Conservation (phyloP, 225 moss, liverwort and hornwort species). For the Anthoceros angustus region DNA sequence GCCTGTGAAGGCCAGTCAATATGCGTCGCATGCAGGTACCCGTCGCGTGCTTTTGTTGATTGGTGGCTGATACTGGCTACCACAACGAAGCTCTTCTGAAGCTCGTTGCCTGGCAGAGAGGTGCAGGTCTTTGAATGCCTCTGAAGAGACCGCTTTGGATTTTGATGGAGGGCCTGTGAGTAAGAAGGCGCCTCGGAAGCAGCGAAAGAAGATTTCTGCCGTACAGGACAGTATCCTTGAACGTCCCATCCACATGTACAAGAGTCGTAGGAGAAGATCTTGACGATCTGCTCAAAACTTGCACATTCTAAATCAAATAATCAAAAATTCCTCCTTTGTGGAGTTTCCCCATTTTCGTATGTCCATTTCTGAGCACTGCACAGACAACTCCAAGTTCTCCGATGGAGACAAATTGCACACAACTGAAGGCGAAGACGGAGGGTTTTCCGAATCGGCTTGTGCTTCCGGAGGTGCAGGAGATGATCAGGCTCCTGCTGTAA, state of each 20-base stretch:
- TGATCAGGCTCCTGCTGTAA: slow-evolving; percentile 41
- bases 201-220: slow-evolving; percentile 63
- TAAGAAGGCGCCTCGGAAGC: slow-evolving; percentile 94
- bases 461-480: slow-evolving; percentile 56
- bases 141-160: slow-evolving; percentile 64
- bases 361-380: slow-evolving; percentile 12
- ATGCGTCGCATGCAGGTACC: slow-evolving; percentile 75
- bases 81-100: not conserved
- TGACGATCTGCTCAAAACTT: too few species aligned
- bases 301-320: too few species aligned
- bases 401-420: slow-evolving; percentile 57
- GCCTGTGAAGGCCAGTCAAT: slow-evolving; percentile 83
- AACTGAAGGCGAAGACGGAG: slow-evolving; percentile 48
- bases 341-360: not conserved
- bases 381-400: slow-evolving; percentile 38
- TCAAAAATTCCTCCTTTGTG: too few species aligned
- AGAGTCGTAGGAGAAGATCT: too few species aligned
- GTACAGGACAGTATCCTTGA: slow-evolving; percentile 92
- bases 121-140: slow-evolving; percentile 56
- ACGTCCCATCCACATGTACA: not conserved
- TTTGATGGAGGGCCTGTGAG: slow-evolving; percentile 77
- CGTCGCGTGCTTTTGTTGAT: not conserved
- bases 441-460: slow-evolving; percentile 57
- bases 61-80: not conserved
- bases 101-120: slow-evolving; percentile 39